Evolutionary conservation across 805 yeast genomes (phyloP).

Genomic region (Wickerhamomyces alni): DNA sequence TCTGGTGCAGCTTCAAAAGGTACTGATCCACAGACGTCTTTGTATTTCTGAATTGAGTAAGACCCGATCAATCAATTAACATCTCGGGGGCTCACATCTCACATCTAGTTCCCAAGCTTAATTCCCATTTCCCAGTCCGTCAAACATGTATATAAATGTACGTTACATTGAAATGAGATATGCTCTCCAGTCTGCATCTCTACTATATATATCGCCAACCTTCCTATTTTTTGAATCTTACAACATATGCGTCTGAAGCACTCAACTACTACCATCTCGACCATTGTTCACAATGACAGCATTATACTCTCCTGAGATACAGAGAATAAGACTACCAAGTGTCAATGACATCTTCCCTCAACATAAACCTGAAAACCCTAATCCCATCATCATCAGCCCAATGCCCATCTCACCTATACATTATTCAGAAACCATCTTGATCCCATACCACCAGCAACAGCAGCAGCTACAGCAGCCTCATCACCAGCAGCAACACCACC

Average conservation of each 20-base stretch:
- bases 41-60: too few species aligned
- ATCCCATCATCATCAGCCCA: slow-evolving; percentile 1
- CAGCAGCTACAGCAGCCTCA: slow-evolving; percentile 6
- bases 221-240: too few species aligned
- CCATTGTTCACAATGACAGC: not conserved
- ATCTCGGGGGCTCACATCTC: too few species aligned
- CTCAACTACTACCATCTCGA: too few species aligned
- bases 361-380: not conserved
- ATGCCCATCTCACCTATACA: not conserved
- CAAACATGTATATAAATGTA: not conserved
- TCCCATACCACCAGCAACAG: slow-evolving; percentile 6
- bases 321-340: slow-evolving; percentile 21
- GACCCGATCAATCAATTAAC: too few species aligned
- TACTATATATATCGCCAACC: not conserved
- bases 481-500: slow-evolving; percentile 1
- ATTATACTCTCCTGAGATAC: slow-evolving; percentile 1
- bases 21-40: too few species aligned
- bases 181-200: not conserved
- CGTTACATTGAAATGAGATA: not conserved
- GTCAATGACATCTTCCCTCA: slow-evolving; percentile 21
- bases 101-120: too few species aligned
- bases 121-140: too few species aligned
- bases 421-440: not conserved
- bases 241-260: too few species aligned
- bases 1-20: too few species aligned